Percentiles rank a stretch among this genome's conserved stretches.
Evolutionary conservation across 129 eudicot genomes (phyloP).

Genomic region (Artemisia tridentata): DNA sequence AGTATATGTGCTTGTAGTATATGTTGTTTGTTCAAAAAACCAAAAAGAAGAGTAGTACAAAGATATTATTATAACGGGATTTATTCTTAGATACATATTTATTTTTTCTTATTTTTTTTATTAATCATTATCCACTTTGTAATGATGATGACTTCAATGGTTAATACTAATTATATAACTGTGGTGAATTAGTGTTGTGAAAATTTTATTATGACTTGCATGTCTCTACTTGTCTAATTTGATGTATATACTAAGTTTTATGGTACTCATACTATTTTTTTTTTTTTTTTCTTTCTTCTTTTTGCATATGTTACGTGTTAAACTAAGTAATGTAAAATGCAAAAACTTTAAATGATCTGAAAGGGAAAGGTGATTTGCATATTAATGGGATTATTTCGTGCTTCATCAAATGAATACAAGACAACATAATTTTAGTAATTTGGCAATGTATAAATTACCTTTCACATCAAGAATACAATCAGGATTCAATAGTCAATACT

Average conservation of each 20-base stretch:
- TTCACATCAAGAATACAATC: too few relatives aligned
- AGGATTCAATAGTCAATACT: too few relatives aligned
- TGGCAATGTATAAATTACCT: too few relatives aligned
- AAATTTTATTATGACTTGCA: neutral
- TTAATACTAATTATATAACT: conserved; percentile 21
- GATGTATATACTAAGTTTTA: too few relatives aligned
- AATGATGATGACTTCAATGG: conserved; percentile 14
- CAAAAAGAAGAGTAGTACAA: conserved; percentile 28
- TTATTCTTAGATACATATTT: conserved; percentile 32
- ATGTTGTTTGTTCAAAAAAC: conserved; percentile 22
- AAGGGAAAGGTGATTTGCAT: too few relatives aligned
- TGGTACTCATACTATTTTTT: too few relatives aligned
- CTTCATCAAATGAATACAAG: too few relatives aligned
- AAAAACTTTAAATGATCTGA: neutral
- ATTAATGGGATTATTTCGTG: too few relatives aligned
- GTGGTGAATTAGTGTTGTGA: neutral
- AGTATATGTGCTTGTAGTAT: conserved; percentile 26
- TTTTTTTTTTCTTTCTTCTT: too few relatives aligned
- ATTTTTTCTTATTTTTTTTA: neutral
- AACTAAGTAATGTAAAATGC: too few relatives aligned
- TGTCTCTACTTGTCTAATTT: neutral
- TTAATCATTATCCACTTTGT: conserved; percentile 5
- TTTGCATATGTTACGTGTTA: too few relatives aligned
- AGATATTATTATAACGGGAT: conserved; percentile 21
- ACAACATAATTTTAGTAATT: too few relatives aligned